Evolutionary conservation across 2,329 filamentous ascomycete species (phyloP), one percentile per base, ranked within the genome.

Genomic region (Pezicula carpinea): DNA sequence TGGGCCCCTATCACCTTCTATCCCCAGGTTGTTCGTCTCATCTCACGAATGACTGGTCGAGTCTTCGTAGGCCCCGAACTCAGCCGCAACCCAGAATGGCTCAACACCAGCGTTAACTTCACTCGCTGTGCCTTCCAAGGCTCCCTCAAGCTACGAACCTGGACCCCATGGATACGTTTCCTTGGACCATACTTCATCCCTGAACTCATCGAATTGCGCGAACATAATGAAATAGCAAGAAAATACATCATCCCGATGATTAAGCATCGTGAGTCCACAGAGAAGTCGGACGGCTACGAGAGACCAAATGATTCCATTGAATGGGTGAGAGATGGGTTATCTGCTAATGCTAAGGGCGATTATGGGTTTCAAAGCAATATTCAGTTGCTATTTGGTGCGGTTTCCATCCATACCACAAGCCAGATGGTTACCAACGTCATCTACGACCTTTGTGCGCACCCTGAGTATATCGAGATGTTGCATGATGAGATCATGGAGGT

Each of bases 351-450:
- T 8, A 47, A 46, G 19, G 22, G 39, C 2, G 40, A 47, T 36
- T 47, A 40, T 33, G 19, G 29, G 4, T 51, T 39, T 11, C 42
- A 46, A 11, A 43, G 42, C 19, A 21, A 26, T 6, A 43, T 8
- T 10, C 42, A 46, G 19, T 35, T 51, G 2, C 42, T 32, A 11
- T 21, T 51, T 5, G 42, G n/a, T 5, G 39, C 46, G 13, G 42
- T 31, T 14, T 6, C 6, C 10, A 39, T 51, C 1, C 42, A 48
- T 29, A 48, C 49, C 6, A 51, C 43, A 5, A 13, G 15, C 2
- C 57, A 69, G 4, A 59, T 63, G 13, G 61, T 66, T 0, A 65
- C 62, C 0, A 71, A 71, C 46, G 51, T 65, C 19, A 52, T 74
- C 1, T 61, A 64, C 21, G 63, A 67, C 44, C 62, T 64, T 10